Conservation (phyloP, 306 rosid species). For the Glycine tomentella region DNA sequence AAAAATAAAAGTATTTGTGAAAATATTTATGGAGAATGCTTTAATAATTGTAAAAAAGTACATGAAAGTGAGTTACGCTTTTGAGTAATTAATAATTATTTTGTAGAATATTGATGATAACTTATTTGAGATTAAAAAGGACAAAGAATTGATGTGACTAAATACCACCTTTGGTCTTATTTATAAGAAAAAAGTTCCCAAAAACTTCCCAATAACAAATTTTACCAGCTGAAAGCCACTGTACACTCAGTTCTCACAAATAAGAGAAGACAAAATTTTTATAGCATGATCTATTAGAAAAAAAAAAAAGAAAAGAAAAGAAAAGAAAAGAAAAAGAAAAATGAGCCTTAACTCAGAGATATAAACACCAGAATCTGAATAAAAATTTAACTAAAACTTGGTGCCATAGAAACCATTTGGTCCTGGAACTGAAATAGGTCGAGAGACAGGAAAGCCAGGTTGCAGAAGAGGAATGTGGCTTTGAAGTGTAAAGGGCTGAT, state of each 20-base stretch:
- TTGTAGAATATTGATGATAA: no score
- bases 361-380: constrained; percentile 34
- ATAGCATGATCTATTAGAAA: neutral
- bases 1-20: no score
- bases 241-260: constrained; percentile 45
- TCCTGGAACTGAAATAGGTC: constrained; percentile 66
- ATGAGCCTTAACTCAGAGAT: constrained; percentile 21
- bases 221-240: constrained; percentile 36
- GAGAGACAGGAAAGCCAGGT: constrained; percentile 58
- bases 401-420: constrained; percentile 57
- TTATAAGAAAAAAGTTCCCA: neutral
- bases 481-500: constrained; percentile 70
- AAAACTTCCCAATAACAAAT: constrained; percentile 24
- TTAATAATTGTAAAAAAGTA: no score
- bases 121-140: no score
- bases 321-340: neutral
- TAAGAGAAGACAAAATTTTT: constrained; percentile 50
- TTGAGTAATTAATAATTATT: no score
- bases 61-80: no score
- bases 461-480: constrained; percentile 68
- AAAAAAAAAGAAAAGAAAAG: no score
- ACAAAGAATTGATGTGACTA: no score
- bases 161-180: no score
- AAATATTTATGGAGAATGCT: no score
- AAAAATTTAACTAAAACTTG: constrained; percentile 53